Evolutionary conservation across 1,284 basidiomycete species (phyloP), one percentile per base, ranked within the genome.

Genomic region (Phlebopus sp.): DNA sequence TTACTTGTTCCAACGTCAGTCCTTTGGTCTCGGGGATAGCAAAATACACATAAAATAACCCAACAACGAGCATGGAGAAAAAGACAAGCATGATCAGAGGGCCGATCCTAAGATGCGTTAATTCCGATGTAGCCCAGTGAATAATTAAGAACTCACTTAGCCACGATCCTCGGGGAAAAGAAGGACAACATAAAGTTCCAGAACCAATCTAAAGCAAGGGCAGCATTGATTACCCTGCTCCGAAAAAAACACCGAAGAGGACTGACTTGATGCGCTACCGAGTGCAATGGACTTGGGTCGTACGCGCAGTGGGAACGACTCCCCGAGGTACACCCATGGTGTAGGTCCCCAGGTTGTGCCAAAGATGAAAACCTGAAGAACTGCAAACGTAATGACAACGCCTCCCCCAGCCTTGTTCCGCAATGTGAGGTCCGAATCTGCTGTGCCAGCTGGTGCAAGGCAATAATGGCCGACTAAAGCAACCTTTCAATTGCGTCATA

Each of bases 81-180:
- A 88, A 88, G 59, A 86, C 80, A 52, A 87, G 62, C 39, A 90
- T 70, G 62, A 91, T 90, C 51, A 88, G 73, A 14, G 88, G 85
- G 1, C 88, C 86, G 52, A 90, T 91, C 47, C 75, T 77, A 35
- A 34, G 19, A 27, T 17, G 9, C 9, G 7, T 17, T 50, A 30
- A 30, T 29, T 1, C 21, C 11, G 13, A 18, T 23, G 19, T 15
- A 23, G 15, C n/a, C n/a, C n/a, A n/a, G 23, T 15, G 19, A 25
- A 11, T 5, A 4, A 17, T 19, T 15, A 27, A 5, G 17, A 31
- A 52, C 60, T 35, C 3, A 63, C 58, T 73, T 59, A 37, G 62
- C 68, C 0, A 79, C 77, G 51, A 84, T 79, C 13, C 72, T 69
- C 18, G 76, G 76, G 4, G 73, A 68, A 63, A 81, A 82, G 69